phyloP scores from a whole-genome alignment of 2,329 filamentous ascomycete species.

The Colletotrichum agaves region DNA sequence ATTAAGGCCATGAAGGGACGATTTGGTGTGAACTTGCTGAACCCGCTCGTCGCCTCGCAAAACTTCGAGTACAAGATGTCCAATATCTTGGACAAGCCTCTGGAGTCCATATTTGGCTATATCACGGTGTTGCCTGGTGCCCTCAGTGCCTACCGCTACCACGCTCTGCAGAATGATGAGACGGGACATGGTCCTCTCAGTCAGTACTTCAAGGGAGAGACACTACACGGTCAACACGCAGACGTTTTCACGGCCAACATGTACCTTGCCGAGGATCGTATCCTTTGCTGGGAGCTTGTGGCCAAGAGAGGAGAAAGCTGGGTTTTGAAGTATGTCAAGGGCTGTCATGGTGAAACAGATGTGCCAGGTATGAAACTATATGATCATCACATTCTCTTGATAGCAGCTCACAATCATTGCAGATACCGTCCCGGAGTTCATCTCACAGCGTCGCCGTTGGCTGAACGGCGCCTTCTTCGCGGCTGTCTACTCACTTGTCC shows the following conservation, averaged over 20 bases:
- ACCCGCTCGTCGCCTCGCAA: constrained; percentile 94
- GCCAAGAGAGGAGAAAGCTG: constrained; percentile 94
- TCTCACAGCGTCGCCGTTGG: constrained; percentile 96
- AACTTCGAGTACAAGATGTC: constrained; percentile 99
- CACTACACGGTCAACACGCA: constrained; percentile 92
- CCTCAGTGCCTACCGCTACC: constrained; percentile 93
- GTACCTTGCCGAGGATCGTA: constrained; percentile 91
- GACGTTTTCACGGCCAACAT: constrained; percentile 98
- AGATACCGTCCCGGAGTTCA: constrained; percentile 95
- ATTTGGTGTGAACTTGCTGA: constrained; percentile 83
- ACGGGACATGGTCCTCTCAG: constrained; percentile 94
- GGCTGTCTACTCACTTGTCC: constrained; percentile 94
- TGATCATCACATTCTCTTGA: neutral
- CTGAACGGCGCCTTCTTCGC: constrained; percentile 99
- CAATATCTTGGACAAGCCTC: constrained; percentile 96
- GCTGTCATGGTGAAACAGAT: constrained; percentile 96
- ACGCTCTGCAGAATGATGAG: constrained; percentile 95
- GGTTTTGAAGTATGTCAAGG: constrained; percentile 98
- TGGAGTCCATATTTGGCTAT: constrained; percentile 97
- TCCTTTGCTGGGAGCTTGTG: constrained; percentile 93
- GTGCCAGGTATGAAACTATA: constrained; percentile 78
- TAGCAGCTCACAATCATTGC: constrained; percentile 36
- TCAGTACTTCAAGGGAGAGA: constrained; percentile 99
- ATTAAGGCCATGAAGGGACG: constrained; percentile 97
- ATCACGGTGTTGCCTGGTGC: constrained; percentile 97